Conservation (phyloP, 129 eudicot species). For the Apium graveolens region DNA sequence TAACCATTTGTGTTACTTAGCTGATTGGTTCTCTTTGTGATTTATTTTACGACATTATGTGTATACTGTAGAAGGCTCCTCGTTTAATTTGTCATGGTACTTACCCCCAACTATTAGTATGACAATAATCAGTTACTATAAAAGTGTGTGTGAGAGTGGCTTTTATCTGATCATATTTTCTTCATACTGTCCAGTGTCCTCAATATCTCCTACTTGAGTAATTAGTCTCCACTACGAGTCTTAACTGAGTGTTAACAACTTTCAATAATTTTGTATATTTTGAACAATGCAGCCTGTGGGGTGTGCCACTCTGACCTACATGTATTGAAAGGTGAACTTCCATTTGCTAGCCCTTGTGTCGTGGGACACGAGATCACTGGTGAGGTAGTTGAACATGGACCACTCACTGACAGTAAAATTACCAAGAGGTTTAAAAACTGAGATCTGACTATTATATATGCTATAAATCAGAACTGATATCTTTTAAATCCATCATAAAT, state of each 20-base stretch:
- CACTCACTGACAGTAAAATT: slow-evolving; percentile 56
- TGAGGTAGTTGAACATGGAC: slow-evolving; percentile 95
- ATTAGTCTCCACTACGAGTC: neutral
- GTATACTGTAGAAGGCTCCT: neutral
- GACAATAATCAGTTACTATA: neutral
- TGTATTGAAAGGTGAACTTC: slow-evolving; percentile 91
- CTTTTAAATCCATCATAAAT: slow-evolving; percentile 1
- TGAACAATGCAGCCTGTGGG: slow-evolving; percentile 71
- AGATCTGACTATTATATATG: neutral
- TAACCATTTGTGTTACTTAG: neutral
- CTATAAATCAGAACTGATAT: neutral
- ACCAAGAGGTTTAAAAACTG: slow-evolving; percentile 51
- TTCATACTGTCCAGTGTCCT: neutral
- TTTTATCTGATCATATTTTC: neutral
- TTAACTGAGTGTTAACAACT: no score
- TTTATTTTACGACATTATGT: neutral
- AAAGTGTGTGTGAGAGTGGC: neutral
- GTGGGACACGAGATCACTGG: slow-evolving; percentile 98
- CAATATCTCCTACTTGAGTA: neutral
- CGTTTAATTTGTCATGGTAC: neutral
- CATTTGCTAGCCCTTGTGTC: slow-evolving; percentile 87
- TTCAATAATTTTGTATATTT: neutral
- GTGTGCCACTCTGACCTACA: slow-evolving; percentile 98
- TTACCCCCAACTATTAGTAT: neutral
- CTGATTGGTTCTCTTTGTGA: neutral